Conservation (phyloP, 805 yeast species). For the Ogataea salicorniae region DNA sequence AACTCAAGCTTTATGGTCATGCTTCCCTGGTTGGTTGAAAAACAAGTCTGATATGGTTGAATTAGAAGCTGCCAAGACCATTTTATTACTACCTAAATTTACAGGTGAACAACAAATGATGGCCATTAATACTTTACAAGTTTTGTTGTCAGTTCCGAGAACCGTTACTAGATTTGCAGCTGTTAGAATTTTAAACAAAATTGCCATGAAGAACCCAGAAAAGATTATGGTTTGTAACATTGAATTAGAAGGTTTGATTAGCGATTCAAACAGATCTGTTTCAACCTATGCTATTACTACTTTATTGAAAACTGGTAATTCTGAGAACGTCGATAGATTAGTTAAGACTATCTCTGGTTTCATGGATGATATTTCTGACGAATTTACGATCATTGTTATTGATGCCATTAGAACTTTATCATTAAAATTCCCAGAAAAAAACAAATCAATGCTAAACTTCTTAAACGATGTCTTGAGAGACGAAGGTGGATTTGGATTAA, state of each 20-base stretch:
- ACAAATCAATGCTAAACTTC: conserved; percentile 74
- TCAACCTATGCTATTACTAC: conserved; percentile 98
- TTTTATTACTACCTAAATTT: conserved; percentile 51
- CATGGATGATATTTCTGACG: conserved; percentile 93
- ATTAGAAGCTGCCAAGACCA: conserved; percentile 83
- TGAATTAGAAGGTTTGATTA: conserved; percentile 82
- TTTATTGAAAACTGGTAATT: conserved; percentile 88
- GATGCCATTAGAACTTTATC: conserved; percentile 93
- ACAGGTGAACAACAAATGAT: conserved; percentile 60
- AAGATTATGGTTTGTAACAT: conserved; percentile 71
- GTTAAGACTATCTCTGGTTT: conserved; percentile 82
- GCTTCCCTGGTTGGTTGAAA: conserved; percentile 64
- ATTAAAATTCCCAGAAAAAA: conserved; percentile 87
- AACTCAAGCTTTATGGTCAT: conserved; percentile 52
- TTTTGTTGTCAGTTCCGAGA: conserved; percentile 79
- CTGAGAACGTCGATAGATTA: conserved; percentile 81
- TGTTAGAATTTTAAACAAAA: conserved; percentile 79
- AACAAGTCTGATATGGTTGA: conserved; percentile 87
- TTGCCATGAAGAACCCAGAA: conserved; percentile 78
- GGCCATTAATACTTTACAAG: conserved; percentile 71
- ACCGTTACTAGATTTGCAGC: conserved; percentile 91
- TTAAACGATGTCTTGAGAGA: conserved; percentile 80
- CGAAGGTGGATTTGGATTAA: conserved; percentile 84
- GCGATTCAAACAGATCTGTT: conserved; percentile 84
- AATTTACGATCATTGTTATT: conserved; percentile 88